Percentiles rank a stretch among this genome's conserved stretches.
phyloP scores from a whole-genome alignment of 257 asterid genomes.

The Paraleonurus japonicus region DNA sequence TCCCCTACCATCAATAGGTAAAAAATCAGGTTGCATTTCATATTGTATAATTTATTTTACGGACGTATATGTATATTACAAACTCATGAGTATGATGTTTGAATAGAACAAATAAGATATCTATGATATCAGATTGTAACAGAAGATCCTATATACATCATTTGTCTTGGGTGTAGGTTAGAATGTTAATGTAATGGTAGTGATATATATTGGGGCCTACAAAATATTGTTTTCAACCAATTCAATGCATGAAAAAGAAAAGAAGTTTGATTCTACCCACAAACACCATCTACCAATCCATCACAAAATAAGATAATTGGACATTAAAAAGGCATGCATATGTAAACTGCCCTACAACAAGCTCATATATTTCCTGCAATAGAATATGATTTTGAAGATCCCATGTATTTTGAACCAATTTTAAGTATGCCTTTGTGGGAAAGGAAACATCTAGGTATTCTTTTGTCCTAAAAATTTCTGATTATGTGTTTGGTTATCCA shows the following conservation, averaged over 20 bases:
- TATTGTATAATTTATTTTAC: no score
- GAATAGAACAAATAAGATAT: no score
- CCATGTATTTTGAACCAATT: background rate
- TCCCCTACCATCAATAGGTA: no score
- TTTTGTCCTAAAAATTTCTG: conserved; percentile 13
- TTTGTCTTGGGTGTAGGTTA: background rate
- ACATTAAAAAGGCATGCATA: conserved; percentile 3
- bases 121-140: background rate
- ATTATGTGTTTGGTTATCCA: conserved; percentile 6
- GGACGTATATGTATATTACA: no score
- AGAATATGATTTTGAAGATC: background rate
- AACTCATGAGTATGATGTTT: no score
- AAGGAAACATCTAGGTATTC: background rate
- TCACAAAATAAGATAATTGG: conserved; percentile 2
- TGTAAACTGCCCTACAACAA: background rate
- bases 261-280: conserved; percentile 11
- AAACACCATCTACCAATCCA: background rate
- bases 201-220: conserved; percentile 25
- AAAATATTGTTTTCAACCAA: conserved; percentile 15
- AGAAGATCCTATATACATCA: background rate
- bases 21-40: no score
- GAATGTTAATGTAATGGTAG: conserved; percentile 17
- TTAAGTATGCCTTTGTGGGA: background rate
- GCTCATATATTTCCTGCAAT: conserved; percentile 21
- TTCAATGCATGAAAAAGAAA: conserved; percentile 23